These are phyloP conservation scores for Tulasnella sp. DNA, from an alignment of 768 basidiomycete genomes.

Conservation along the genomic window DNA sequence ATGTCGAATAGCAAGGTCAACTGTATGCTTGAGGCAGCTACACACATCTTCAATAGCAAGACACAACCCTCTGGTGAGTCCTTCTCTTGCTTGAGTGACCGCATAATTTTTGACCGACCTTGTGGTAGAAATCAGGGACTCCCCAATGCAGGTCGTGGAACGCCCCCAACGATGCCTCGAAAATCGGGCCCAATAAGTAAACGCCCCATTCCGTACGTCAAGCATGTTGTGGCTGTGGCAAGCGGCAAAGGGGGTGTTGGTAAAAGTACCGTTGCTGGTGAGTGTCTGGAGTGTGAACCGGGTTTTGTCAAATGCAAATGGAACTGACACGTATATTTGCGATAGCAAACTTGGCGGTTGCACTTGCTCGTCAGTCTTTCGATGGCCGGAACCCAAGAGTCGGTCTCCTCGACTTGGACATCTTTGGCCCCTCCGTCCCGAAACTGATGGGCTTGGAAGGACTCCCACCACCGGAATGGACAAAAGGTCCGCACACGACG, in stretches of 20 bases:
- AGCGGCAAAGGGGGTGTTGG: constrained; percentile 94
- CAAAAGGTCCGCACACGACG: constrained; percentile 44
- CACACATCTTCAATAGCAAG: not conserved
- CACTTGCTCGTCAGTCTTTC: constrained; percentile 47
- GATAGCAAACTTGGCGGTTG: constrained; percentile 71
- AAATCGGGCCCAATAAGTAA: constrained; percentile 39
- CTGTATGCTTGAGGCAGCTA: not conserved
- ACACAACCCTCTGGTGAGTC: constrained; percentile 25
- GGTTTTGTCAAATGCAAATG: not conserved
- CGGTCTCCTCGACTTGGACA: constrained; percentile 88
- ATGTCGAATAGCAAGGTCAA: not conserved
- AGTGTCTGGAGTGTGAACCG: constrained; percentile 31
- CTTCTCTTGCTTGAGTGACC: not conserved
- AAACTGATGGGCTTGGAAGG: constrained; percentile 86
- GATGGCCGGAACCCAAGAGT: constrained; percentile 49
- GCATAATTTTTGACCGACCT: not conserved
- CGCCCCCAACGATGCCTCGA: constrained; percentile 43
- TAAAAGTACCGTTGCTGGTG: constrained; percentile 89
- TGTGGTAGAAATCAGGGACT: constrained; percentile 37
- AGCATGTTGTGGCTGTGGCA: not conserved
- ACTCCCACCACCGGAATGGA: constrained; percentile 72
- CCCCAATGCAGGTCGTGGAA: constrained; percentile 36
- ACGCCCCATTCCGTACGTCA: constrained; percentile 33
- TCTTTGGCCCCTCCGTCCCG: constrained; percentile 92
- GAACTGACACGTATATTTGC: constrained; percentile 11